A percentile compares a stretch with the other conserved stretches of the same genome.
These are phyloP conservation scores for Metschnikowia amazonensis DNA, from an alignment of 805 yeast species.

Conservation along the genomic window DNA sequence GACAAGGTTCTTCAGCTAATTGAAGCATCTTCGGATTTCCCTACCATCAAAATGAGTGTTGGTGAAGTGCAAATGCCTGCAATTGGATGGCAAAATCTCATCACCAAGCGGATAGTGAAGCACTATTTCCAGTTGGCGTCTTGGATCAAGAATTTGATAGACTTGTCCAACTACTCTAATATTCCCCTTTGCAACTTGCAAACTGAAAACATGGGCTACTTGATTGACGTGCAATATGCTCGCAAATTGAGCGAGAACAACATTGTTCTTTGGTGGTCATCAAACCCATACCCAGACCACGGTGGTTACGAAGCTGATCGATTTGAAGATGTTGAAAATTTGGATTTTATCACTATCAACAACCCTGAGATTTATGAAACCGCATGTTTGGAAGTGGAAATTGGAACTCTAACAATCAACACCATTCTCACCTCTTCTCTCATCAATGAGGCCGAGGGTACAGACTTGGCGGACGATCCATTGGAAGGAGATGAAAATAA, in stretches of 20 bases:
- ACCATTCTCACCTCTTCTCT: constrained; percentile 81
- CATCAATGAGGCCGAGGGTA: constrained; percentile 84
- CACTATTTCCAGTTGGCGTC: constrained; percentile 70
- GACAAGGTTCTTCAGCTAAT: constrained; percentile 45
- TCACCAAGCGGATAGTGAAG: constrained; percentile 61
- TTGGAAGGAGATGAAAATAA: constrained; percentile 32
- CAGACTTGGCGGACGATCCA: constrained; percentile 58
- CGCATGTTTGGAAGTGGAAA: constrained; percentile 71
- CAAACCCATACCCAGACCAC: constrained; percentile 70
- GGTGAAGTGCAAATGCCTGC: constrained; percentile 64
- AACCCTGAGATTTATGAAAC: constrained; percentile 75
- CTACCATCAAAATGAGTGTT: constrained; percentile 57
- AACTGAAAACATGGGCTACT: constrained; percentile 68
- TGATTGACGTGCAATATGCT: constrained; percentile 86
- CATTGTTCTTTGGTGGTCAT: constrained; percentile 92
- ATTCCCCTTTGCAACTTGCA: constrained; percentile 85
- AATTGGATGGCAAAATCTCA: constrained; percentile 73
- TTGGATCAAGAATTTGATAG: constrained; percentile 64
- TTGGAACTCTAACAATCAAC: constrained; percentile 79
- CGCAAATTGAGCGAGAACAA: constrained; percentile 61
- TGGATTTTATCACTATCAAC: constrained; percentile 69
- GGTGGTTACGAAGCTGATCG: constrained; percentile 76
- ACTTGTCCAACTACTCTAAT: constrained; percentile 66
- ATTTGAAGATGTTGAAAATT: constrained; percentile 49
- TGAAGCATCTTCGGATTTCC: constrained; percentile 50